Evolutionary conservation across 352 stramenopile genomes (phyloP).

Genomic region (Phytophthora pini): DNA sequence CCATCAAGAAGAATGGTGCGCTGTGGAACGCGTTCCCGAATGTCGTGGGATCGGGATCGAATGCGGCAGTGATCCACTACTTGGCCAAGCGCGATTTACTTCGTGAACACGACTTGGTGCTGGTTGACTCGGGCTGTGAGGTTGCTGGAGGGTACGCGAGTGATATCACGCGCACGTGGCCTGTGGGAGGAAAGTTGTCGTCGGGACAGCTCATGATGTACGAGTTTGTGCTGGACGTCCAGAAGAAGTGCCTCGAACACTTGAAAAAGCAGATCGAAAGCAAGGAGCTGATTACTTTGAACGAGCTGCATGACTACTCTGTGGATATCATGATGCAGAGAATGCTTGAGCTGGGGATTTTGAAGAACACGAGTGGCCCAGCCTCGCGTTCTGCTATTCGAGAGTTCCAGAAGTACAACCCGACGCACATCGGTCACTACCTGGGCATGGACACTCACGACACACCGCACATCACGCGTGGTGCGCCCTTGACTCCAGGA

Average conservation of each 20-base stretch:
- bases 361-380: slow-evolving; percentile 40
- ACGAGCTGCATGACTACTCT: slow-evolving; percentile 79
- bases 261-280: slow-evolving; percentile 51
- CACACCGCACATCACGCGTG: slow-evolving; percentile 73
- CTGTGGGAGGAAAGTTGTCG: slow-evolving; percentile 55
- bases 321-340: slow-evolving; percentile 74
- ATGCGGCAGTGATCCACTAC: slow-evolving; percentile 88
- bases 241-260: slow-evolving; percentile 74
- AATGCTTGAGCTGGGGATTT: slow-evolving; percentile 68
- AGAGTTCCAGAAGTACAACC: slow-evolving; percentile 86
- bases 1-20: slow-evolving; percentile 77
- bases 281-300: slow-evolving; percentile 65
- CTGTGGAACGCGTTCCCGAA: slow-evolving; percentile 86
- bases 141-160: slow-evolving; percentile 81
- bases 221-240: slow-evolving; percentile 78
- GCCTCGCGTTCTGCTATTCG: slow-evolving; percentile 44
- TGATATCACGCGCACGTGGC: slow-evolving; percentile 87
- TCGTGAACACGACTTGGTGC: slow-evolving; percentile 67
- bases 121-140: slow-evolving; percentile 87
- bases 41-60: slow-evolving; percentile 77
- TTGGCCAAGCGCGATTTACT: slow-evolving; percentile 76
- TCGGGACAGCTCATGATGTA: slow-evolving; percentile 69
- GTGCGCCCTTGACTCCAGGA: slow-evolving; percentile 58
- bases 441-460: slow-evolving; percentile 87
- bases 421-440: slow-evolving; percentile 88